Percentiles rank a stretch among this genome's conserved stretches.
Evolutionary conservation across 1,284 basidiomycete genomes (phyloP).

Genomic region (Leccinum proliferum): DNA sequence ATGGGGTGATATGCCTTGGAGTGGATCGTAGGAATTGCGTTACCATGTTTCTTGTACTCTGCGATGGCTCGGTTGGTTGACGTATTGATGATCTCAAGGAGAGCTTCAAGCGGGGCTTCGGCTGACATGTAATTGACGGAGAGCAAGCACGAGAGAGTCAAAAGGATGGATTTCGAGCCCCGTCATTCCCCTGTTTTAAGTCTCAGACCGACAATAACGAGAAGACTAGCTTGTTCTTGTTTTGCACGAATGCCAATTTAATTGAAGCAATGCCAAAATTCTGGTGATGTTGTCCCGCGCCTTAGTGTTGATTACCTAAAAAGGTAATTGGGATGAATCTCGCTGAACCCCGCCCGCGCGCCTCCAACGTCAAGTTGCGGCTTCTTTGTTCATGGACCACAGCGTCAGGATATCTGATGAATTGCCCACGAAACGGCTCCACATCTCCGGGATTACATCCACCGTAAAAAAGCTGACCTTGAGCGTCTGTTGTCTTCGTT

Average conservation of each 20-base stretch:
- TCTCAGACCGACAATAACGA: not conserved
- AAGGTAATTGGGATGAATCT: not conserved
- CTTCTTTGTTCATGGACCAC: not conserved
- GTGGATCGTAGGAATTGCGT: too few relatives aligned
- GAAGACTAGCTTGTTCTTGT: not conserved
- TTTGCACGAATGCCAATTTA: not conserved
- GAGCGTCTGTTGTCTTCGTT: constrained; percentile 55
- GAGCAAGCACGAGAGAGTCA: not conserved
- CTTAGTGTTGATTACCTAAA: not conserved
- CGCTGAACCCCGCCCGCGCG: too few relatives aligned
- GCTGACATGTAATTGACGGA: constrained; percentile 14
- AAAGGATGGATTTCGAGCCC: not conserved
- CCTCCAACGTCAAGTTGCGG: not conserved
- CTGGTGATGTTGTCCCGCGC: not conserved
- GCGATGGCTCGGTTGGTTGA: too few relatives aligned
- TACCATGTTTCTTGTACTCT: too few relatives aligned
- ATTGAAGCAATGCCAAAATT: not conserved
- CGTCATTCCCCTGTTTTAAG: not conserved
- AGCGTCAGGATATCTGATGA: constrained; percentile 17
- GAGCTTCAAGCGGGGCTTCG: not conserved
- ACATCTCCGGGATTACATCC: constrained; percentile 70
- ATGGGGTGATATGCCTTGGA: too few relatives aligned
- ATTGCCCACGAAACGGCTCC: constrained; percentile 53
- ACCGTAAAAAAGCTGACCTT: constrained; percentile 56
- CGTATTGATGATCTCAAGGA: too few relatives aligned